phyloP scores from a whole-genome alignment of 306 rosid species.

The Pyrus communis region DNA sequence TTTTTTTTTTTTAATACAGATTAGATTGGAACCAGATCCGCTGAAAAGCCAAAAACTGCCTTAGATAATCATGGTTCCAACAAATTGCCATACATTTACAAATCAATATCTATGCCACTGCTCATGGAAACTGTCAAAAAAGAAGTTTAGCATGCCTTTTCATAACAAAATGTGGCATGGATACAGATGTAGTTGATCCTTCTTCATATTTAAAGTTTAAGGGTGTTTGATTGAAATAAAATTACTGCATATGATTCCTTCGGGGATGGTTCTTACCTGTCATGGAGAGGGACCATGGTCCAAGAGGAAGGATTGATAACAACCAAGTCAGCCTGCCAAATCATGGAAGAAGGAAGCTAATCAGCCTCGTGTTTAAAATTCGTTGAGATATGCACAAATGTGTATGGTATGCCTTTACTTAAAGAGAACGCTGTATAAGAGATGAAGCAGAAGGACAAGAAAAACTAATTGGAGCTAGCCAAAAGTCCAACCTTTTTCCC shows the following conservation, averaged over 20 bases:
- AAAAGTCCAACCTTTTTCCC: conserved; percentile 67
- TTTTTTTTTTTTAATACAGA: not conserved
- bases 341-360: conserved; percentile 7
- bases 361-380: conserved; percentile 15
- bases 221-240: not conserved
- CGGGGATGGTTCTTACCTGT: conserved; percentile 39
- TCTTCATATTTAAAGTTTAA: not conserved
- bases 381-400: not conserved
- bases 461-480: conserved; percentile 10
- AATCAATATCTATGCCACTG: not conserved
- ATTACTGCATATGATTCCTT: not conserved
- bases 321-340: conserved; percentile 69
- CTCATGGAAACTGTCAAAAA: not conserved
- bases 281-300: conserved; percentile 81
- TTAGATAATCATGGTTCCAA: not conserved
- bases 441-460: conserved; percentile 6
- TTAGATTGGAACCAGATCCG: not conserved
- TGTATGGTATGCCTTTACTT: not conserved
- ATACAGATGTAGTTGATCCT: not conserved
- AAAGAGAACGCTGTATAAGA: not conserved
- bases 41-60: not conserved
- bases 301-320: conserved; percentile 67
- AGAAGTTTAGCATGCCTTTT: not conserved
- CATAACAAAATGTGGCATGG: not conserved
- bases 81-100: not conserved